phyloP scores from a whole-genome alignment of 306 rosid species.

The Corylus americana region DNA sequence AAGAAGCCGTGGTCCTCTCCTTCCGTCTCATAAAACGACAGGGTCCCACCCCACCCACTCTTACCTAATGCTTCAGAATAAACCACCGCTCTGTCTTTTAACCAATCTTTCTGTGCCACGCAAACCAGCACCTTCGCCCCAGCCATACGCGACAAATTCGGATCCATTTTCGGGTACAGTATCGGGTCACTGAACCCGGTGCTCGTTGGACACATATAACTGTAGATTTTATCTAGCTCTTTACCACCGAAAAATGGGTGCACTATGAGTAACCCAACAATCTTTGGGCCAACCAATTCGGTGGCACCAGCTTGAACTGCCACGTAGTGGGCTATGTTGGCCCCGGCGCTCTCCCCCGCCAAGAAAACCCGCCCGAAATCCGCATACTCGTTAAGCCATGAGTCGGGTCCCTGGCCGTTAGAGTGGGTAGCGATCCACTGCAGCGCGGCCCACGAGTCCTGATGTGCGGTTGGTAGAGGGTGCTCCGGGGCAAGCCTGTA shows the following conservation, averaged over 20 bases:
- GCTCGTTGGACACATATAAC: constrained; percentile 13
- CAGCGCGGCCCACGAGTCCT: constrained; percentile 26
- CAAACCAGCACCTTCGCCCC: constrained; percentile 25
- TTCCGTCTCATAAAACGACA: constrained; percentile 11
- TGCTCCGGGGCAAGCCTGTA: constrained; percentile 38
- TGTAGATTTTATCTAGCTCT: constrained; percentile 12
- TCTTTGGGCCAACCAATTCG: background rate
- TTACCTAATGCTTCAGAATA: constrained; percentile 6
- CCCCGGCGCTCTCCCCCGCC: constrained; percentile 33
- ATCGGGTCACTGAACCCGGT: constrained; percentile 15
- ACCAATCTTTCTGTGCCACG: constrained; percentile 27
- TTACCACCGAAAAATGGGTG: constrained; percentile 25
- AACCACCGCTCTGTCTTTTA: constrained; percentile 18
- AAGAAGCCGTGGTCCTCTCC: constrained; percentile 32
- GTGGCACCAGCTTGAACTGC: constrained; percentile 25
- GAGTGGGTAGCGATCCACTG: constrained; percentile 31
- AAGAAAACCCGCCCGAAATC: constrained; percentile 31
- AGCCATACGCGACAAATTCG: constrained; percentile 1
- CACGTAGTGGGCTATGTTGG: constrained; percentile 32
- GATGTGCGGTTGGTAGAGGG: constrained; percentile 30
- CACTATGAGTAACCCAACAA: constrained; percentile 15
- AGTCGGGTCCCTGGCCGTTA: constrained; percentile 24
- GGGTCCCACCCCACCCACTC: constrained; percentile 23
- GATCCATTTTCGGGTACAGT: constrained; percentile 21
- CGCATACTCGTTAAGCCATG: constrained; percentile 27